Evolutionary conservation across 2,329 filamentous ascomycete species (phyloP).

Genomic region (Fusarium austroafricanum): DNA sequence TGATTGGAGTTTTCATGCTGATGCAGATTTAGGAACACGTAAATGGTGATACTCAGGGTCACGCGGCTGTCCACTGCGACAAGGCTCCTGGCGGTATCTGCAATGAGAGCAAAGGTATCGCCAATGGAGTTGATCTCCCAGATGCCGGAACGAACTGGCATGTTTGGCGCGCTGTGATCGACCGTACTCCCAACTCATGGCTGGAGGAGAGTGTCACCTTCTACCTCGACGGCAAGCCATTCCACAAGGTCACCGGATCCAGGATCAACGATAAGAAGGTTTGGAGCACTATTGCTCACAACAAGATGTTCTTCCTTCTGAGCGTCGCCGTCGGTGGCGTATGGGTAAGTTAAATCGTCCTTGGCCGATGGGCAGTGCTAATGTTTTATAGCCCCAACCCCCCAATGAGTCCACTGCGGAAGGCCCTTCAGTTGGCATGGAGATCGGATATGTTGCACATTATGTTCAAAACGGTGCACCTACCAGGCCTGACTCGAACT

Average conservation of each 20-base stretch:
- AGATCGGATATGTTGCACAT: slow-evolving; percentile 60
- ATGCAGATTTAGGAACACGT: slow-evolving; percentile 23
- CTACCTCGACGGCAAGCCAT: slow-evolving; percentile 57
- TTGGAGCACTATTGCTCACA: slow-evolving; percentile 61
- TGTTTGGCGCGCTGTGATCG: slow-evolving; percentile 60
- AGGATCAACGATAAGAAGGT: slow-evolving; percentile 56
- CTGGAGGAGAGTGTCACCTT: slow-evolving; percentile 60
- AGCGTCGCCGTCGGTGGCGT: slow-evolving; percentile 65
- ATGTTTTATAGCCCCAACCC: slow-evolving; percentile 54
- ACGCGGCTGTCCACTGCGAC: slow-evolving; percentile 38
- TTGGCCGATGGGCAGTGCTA: not conserved
- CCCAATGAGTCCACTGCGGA: slow-evolving; percentile 58
- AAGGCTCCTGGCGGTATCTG: slow-evolving; percentile 56
- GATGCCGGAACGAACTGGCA: slow-evolving; percentile 53
- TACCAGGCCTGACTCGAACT: not conserved
- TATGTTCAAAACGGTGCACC: slow-evolving; percentile 35
- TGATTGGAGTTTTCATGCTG: too few relatives aligned
- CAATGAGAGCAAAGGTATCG: slow-evolving; percentile 57
- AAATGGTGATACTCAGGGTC: slow-evolving; percentile 5
- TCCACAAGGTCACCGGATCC: slow-evolving; percentile 56
- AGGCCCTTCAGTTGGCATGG: slow-evolving; percentile 59
- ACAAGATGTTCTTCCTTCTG: slow-evolving; percentile 61
- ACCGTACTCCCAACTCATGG: slow-evolving; percentile 59
- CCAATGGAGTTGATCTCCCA: rapidly evolving
- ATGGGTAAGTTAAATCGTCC: slow-evolving; percentile 53